Evolutionary conservation across 202 grass and related monocot species (phyloP).

Genomic region (Carex arenaria): DNA sequence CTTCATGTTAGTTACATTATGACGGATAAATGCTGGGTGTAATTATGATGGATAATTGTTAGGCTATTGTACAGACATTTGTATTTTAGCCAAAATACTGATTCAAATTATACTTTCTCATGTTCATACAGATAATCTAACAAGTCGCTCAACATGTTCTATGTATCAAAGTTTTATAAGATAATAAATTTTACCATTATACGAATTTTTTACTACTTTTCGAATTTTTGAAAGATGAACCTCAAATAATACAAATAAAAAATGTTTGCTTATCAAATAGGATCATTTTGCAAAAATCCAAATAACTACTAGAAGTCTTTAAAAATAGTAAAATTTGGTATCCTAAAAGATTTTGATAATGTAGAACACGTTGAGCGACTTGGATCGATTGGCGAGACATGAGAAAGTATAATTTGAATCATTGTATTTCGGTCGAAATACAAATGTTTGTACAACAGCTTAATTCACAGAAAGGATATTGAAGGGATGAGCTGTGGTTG

Average conservation of each 20-base stretch:
- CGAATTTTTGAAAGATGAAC: background rate
- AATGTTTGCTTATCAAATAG: background rate
- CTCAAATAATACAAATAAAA: background rate
- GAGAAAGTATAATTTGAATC: too few relatives aligned
- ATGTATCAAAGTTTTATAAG: background rate
- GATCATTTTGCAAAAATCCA: too few relatives aligned
- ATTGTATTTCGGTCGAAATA: too few relatives aligned
- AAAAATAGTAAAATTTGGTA: too few relatives aligned
- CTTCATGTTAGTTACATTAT: too few relatives aligned
- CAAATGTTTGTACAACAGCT: too few relatives aligned
- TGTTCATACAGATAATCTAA: background rate
- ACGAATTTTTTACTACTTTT: background rate
- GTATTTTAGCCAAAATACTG: background rate
- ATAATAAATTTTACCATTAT: background rate
- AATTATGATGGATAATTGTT: too few relatives aligned
- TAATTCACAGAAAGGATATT: background rate
- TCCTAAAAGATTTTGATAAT: background rate
- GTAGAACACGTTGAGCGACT: background rate
- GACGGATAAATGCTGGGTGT: too few relatives aligned
- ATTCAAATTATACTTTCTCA: background rate
- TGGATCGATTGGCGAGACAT: too few relatives aligned
- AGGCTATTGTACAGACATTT: background rate
- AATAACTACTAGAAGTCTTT: too few relatives aligned
- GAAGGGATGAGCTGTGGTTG: background rate
- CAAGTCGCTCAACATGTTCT: background rate